Percentiles rank a stretch among this genome's conserved stretches.
These are phyloP conservation scores for Fusarium succisae DNA, from an alignment of 2,329 filamentous ascomycete genomes.

Conservation along the genomic window DNA sequence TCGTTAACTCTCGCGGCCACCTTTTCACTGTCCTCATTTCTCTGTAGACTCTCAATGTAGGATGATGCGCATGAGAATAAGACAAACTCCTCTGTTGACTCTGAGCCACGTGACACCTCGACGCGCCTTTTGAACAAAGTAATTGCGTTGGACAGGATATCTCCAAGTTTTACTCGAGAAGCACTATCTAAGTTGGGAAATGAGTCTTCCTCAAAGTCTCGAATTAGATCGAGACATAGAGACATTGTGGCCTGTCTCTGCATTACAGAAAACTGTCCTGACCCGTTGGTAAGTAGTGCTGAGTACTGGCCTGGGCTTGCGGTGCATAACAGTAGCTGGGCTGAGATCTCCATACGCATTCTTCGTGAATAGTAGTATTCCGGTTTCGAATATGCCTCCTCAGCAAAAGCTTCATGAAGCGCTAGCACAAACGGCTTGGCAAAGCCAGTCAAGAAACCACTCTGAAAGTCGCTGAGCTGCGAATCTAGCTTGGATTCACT, in stretches of 20 bases:
- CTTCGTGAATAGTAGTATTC: background rate
- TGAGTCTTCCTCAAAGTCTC: background rate
- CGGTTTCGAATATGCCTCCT: background rate
- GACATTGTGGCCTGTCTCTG: background rate
- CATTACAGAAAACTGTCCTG: background rate
- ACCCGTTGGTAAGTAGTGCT: background rate
- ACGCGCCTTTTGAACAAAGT: background rate
- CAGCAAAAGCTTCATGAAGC: background rate
- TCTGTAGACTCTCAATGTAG: background rate
- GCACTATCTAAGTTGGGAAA: background rate
- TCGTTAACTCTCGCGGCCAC: accelerated
- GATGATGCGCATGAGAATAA: background rate
- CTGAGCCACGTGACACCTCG: background rate
- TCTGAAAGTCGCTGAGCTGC: background rate
- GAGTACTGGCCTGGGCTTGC: background rate
- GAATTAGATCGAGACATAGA: background rate
- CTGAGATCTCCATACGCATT: background rate
- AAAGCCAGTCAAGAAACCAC: background rate
- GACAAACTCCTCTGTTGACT: background rate
- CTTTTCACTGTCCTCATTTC: accelerated
- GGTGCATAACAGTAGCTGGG: background rate
- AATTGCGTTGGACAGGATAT: background rate
- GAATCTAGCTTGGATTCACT: background rate
- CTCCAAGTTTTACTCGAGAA: background rate
- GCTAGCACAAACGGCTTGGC: background rate